Conservation (phyloP, 805 yeast genomes). For the Metschnikowia proteae region DNA sequence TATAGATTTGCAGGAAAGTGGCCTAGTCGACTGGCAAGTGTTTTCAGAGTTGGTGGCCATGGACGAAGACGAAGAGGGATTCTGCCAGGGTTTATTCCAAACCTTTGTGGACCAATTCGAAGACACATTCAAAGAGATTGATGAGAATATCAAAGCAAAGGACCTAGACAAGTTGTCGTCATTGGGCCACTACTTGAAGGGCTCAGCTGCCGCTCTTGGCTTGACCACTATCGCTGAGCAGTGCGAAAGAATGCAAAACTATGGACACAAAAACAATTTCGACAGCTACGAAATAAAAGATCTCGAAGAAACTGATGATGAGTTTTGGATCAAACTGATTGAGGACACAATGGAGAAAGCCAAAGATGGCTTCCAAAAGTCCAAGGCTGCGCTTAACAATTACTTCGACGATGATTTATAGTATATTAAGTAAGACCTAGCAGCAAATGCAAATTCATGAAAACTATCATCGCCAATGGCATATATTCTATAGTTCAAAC, state of each 20-base stretch:
- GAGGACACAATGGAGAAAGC: slow-evolving; percentile 53
- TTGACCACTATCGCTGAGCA: slow-evolving; percentile 74
- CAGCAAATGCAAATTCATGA: background rate
- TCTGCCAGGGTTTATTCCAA: slow-evolving; percentile 69
- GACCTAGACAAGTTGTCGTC: slow-evolving; percentile 60
- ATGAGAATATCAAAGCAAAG: slow-evolving; percentile 45
- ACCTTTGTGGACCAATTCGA: slow-evolving; percentile 89
- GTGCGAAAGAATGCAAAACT: slow-evolving; percentile 91
- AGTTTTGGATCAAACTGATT: slow-evolving; percentile 42
- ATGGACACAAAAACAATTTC: slow-evolving; percentile 56
- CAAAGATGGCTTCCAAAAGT: slow-evolving; percentile 46
- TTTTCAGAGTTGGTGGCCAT: slow-evolving; percentile 83
- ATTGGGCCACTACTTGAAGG: slow-evolving; percentile 90
- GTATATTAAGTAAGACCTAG: background rate
- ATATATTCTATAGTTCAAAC: background rate
- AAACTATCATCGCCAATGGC: background rate
- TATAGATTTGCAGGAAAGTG: slow-evolving; percentile 44
- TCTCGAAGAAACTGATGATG: slow-evolving; percentile 25
- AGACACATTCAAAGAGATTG: slow-evolving; percentile 72
- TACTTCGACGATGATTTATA: slow-evolving; percentile 41
- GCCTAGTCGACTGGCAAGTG: slow-evolving; percentile 82
- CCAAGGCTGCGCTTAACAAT: slow-evolving; percentile 48
- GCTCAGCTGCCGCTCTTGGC: slow-evolving; percentile 93
- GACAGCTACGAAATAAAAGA: slow-evolving; percentile 28
- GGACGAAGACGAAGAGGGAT: slow-evolving; percentile 97